Conservation (phyloP, 108 stramenopile genomes). For the Cyclotella baltica region DNA sequence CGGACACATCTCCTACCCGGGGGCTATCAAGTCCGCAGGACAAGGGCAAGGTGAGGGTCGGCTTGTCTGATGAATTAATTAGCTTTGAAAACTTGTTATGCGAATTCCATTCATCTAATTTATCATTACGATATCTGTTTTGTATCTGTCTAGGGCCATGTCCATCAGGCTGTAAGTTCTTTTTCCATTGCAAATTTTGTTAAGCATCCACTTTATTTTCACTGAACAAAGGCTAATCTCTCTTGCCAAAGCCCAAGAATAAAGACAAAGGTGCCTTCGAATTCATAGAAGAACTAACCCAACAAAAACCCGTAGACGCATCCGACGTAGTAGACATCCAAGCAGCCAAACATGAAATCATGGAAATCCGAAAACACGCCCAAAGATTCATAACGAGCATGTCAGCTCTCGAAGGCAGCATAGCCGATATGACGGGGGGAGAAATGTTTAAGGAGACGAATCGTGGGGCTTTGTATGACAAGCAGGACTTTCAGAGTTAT, state of each 20-base stretch:
- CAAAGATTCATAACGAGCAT: constrained; percentile 10
- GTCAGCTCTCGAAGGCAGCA: not conserved
- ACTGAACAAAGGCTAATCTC: not conserved
- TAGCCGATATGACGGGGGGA: not conserved
- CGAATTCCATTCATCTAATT: too few relatives aligned
- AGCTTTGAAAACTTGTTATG: too few relatives aligned
- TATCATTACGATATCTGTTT: too few relatives aligned
- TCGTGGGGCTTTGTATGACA: constrained; percentile 46
- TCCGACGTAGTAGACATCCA: constrained; percentile 3
- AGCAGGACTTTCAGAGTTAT: constrained; percentile 41
- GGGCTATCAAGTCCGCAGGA: too few relatives aligned
- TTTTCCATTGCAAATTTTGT: too few relatives aligned
- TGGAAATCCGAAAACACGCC: constrained; percentile 5
- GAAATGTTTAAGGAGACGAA: constrained; percentile 3
- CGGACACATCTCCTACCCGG: not conserved
- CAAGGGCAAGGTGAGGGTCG: too few relatives aligned
- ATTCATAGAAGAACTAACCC: not conserved
- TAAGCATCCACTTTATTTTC: too few relatives aligned
- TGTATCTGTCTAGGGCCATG: too few relatives aligned
- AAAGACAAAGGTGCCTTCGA: constrained; percentile 14
- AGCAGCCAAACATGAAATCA: constrained; percentile 22
- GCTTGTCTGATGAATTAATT: too few relatives aligned
- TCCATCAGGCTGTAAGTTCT: too few relatives aligned
- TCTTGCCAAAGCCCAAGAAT: too few relatives aligned
- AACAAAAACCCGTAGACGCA: constrained; percentile 17